Evolutionary conservation across 2,329 filamentous ascomycete species (phyloP).

Genomic region (Exophiala lecanii-corni): DNA sequence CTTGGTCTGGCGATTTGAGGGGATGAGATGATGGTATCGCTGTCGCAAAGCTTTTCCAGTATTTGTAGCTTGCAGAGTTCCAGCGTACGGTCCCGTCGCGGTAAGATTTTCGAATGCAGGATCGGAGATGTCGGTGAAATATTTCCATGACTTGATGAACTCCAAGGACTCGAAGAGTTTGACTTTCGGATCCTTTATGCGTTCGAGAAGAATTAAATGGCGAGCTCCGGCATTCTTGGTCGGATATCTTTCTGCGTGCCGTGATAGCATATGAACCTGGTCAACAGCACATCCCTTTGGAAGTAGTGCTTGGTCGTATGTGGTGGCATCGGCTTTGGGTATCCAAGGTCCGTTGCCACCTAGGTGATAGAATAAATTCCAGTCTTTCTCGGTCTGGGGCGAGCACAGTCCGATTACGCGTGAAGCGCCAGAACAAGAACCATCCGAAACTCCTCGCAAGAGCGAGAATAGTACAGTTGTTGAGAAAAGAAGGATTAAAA

Average conservation of each 20-base stretch:
- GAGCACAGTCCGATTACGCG: not conserved
- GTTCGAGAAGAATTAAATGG: conserved; percentile 46
- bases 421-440: not conserved
- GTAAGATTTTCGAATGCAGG: conserved; percentile 52
- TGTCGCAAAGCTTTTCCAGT: conserved; percentile 52
- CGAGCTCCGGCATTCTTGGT: conserved; percentile 47
- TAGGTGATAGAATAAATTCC: conserved; percentile 51
- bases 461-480: not conserved
- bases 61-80: conserved; percentile 50
- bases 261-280: conserved; percentile 58
- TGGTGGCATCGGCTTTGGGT: conserved; percentile 41
- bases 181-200: conserved; percentile 40
- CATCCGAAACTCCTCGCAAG: not conserved
- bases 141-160: conserved; percentile 53
- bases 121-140: conserved; percentile 43
- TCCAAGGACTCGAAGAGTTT: conserved; percentile 47
- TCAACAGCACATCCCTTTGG: conserved; percentile 49
- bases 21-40: conserved; percentile 47
- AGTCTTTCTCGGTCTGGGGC: conserved; percentile 22
- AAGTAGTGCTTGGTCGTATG: conserved; percentile 38
- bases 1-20: conserved; percentile 31
- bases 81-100: conserved; percentile 52
- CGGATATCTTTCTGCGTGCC: conserved; percentile 56
- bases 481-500: not conserved
- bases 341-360: conserved; percentile 55